Conservation (phyloP, 2,329 filamentous ascomycete genomes). For the Furcasterigmium sp. region DNA sequence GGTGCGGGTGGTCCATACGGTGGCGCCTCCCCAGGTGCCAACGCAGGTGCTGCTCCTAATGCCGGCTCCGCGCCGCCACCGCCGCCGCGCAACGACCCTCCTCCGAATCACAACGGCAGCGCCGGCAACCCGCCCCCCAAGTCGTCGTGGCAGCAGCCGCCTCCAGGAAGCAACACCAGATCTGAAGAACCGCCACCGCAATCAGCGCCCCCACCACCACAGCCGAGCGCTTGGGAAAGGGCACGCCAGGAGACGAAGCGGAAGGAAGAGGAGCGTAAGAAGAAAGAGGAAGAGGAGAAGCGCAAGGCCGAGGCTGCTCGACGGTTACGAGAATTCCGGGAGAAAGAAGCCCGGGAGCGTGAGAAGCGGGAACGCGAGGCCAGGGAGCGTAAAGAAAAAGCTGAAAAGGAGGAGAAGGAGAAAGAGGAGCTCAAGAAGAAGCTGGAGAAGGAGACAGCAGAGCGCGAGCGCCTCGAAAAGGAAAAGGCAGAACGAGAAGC, state of each 20-base stretch:
- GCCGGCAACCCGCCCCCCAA: constrained; percentile 25
- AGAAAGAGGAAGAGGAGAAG: constrained; percentile 55
- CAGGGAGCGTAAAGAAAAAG: constrained; percentile 24
- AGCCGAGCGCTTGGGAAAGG: constrained; percentile 17
- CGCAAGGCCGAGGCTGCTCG: constrained; percentile 51
- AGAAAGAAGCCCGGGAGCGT: constrained; percentile 47
- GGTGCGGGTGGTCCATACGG: constrained; percentile 9
- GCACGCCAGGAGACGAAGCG: constrained; percentile 57
- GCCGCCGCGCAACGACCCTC: constrained; percentile 10
- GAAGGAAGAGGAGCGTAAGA: constrained; percentile 59
- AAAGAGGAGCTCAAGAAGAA: constrained; percentile 24
- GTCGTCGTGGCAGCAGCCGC: constrained; percentile 30
- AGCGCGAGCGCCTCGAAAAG: constrained; percentile 37
- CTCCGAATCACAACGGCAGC: constrained; percentile 17
- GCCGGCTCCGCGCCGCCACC: constrained; percentile 10
- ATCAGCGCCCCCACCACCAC: constrained; percentile 9
- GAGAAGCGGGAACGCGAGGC: constrained; percentile 32
- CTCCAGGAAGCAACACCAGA: constrained; percentile 14
- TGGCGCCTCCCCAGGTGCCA: constrained; percentile 2
- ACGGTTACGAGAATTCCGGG: constrained; percentile 47
- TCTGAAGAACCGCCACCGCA: constrained; percentile 4
- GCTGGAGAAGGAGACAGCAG: constrained; percentile 20
- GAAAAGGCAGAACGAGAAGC: constrained; percentile 41
- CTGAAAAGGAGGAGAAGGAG: constrained; percentile 26
- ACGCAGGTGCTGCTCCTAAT: constrained; percentile 5